Evolutionary conservation across 176 grass and related monocot genomes (phyloP), one percentile per base, ranked within the genome.

Genomic region (Carex parvula): DNA sequence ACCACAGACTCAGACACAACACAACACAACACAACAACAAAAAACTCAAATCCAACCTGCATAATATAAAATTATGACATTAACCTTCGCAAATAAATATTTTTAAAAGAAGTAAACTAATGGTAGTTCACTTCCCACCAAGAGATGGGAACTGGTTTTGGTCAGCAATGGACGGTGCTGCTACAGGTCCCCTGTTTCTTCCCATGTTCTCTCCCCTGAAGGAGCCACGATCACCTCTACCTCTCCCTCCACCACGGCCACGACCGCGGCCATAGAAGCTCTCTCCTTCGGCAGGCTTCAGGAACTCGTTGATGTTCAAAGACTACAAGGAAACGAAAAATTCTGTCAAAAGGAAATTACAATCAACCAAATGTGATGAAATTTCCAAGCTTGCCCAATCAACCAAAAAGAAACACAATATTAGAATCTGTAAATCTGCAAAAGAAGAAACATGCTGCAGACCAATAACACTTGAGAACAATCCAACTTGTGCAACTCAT

Each of bases 281-380:
- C 79, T 86, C 88, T 53, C 93, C 93, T 79, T 89, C 87, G 8
- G 85, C 89, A 9, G 93, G 91, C 80, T 96, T 96, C 77, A 96
- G 75, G 50, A 96, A 96, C 42, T 96, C 93, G 52, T 96, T 96
- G 82, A 91, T 96, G 87, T 85, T 96, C 42, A 96, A 67, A 42
- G 85, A 86, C 93, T 96, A 70, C 2, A 62, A 80, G 20, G 12
- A 79, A 79, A 62, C 17, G 50, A 18, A 33, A 20, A 2, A 13
- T 42, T 70, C 0, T 30, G 22, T 75, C 8, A 54, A 0, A 29
- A 8, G 29, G 42, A 53, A 29, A 52, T 26, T 54, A 42, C 71
- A 75, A 6, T 29, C 29, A 29, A 29, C 29, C 29, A 29, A 75
- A 32, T 3, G 29, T 17, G 12, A 57, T 17, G 53, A 50, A 50